Conservation (phyloP, 2,329 filamentous ascomycete species). For the Aspergillus sp. region DNA sequence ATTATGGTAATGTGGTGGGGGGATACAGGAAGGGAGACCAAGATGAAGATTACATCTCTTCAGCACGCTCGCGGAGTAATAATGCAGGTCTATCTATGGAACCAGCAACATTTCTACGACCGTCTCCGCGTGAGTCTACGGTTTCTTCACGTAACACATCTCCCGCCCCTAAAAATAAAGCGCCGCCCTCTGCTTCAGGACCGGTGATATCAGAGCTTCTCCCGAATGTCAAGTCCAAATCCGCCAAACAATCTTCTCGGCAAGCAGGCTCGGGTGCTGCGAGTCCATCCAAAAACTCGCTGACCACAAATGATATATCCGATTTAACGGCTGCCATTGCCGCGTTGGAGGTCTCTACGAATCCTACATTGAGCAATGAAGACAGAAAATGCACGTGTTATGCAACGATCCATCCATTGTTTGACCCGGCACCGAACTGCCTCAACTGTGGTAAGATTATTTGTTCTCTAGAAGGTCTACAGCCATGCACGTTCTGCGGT, state of each 20-base stretch:
- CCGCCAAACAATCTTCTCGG: slow-evolving; percentile 63
- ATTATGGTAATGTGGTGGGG: slow-evolving; percentile 56
- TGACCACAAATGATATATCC: slow-evolving; percentile 42
- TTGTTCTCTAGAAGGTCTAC: slow-evolving; percentile 86
- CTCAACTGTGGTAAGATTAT: slow-evolving; percentile 88
- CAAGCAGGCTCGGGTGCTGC: slow-evolving; percentile 70
- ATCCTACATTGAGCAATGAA: slow-evolving; percentile 59
- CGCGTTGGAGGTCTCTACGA: slow-evolving; percentile 82
- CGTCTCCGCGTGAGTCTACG: slow-evolving; percentile 33
- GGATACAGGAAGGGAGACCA: slow-evolving; percentile 67
- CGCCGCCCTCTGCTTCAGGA: slow-evolving; percentile 62
- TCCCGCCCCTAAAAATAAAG: slow-evolving; percentile 34
- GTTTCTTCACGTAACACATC: slow-evolving; percentile 39
- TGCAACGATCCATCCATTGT: slow-evolving; percentile 75
- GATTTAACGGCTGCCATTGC: slow-evolving; percentile 72
- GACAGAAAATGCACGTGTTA: slow-evolving; percentile 78
- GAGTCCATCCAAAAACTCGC: slow-evolving; percentile 50
- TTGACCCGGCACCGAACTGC: slow-evolving; percentile 89
- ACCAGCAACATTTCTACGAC: slow-evolving; percentile 39
- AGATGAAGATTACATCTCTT: slow-evolving; percentile 64
- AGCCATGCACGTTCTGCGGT: slow-evolving; percentile 87
- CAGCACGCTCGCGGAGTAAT: slow-evolving; percentile 38
- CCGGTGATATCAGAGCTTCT: slow-evolving; percentile 70
- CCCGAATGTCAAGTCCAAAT: slow-evolving; percentile 51
- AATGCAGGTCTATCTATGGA: slow-evolving; percentile 40